Conservation (phyloP, 2,329 filamentous ascomycete species). For the Tolypocladium amazonense region DNA sequence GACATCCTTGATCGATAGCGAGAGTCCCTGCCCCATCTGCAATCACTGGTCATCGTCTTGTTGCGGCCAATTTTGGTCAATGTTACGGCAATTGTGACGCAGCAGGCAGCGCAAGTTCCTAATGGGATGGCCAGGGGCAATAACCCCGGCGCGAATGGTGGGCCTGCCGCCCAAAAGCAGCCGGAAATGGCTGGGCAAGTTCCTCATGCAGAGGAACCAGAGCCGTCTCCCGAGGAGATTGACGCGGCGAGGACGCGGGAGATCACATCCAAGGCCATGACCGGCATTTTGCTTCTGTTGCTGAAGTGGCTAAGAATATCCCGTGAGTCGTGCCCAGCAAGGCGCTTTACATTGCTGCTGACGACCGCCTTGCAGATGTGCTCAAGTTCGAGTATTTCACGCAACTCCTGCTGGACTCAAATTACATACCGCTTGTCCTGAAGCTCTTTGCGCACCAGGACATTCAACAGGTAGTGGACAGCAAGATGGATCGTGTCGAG, state of each 20-base stretch:
- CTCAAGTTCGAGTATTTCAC: conserved; percentile 94
- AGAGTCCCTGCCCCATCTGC: conserved; percentile 70
- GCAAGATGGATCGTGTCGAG: conserved; percentile 71
- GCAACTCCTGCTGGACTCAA: conserved; percentile 86
- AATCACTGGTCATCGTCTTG: conserved; percentile 87
- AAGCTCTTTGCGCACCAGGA: conserved; percentile 95
- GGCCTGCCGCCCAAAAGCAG: conserved; percentile 18
- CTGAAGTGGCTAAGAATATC: conserved; percentile 96
- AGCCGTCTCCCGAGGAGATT: conserved; percentile 59
- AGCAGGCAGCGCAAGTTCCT: conserved; percentile 39
- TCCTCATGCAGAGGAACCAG: conserved; percentile 27
- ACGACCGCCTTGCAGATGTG: conserved; percentile 50
- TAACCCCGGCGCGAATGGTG: conserved; percentile 29
- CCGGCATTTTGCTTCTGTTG: conserved; percentile 76
- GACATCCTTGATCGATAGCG: conserved; percentile 35
- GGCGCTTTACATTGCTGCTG: conserved; percentile 3
- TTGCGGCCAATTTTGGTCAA: conserved; percentile 81
- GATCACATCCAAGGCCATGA: conserved; percentile 83
- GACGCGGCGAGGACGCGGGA: conserved; percentile 75
- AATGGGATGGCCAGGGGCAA: conserved; percentile 27
- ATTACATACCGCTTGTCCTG: conserved; percentile 83
- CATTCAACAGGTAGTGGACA: conserved; percentile 80
- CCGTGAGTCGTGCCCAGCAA: conserved; percentile 47
- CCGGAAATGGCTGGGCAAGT: conserved; percentile 20
- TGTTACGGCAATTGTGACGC: conserved; percentile 71